phyloP scores from a whole-genome alignment of 257 asterid species.

The Oldenlandia corymbosa region DNA sequence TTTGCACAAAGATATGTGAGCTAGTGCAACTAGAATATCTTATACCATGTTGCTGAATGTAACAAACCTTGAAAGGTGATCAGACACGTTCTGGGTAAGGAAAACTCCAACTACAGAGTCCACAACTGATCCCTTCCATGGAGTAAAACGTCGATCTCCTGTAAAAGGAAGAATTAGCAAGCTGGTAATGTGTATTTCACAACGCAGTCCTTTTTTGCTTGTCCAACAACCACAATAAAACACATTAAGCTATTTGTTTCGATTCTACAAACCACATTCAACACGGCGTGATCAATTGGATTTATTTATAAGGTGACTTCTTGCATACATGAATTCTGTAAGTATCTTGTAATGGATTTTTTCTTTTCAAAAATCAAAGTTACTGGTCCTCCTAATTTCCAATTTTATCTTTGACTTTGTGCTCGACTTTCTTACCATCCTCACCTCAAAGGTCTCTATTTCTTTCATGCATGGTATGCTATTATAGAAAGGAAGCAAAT shows the following conservation, averaged over 20 bases:
- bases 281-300: not conserved
- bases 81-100: constrained; percentile 55
- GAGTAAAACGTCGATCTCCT: constrained; percentile 55
- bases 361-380: not conserved
- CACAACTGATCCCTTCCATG: constrained; percentile 56
- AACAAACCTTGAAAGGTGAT: constrained; percentile 51
- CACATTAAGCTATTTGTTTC: not conserved
- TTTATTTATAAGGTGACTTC: constrained; percentile 5
- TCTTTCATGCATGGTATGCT: not conserved
- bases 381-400: not conserved
- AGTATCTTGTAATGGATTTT: not conserved
- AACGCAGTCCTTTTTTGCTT: not conserved
- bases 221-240: not conserved
- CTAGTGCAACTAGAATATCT: not conserved
- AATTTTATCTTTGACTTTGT: not conserved
- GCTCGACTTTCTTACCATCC: not conserved
- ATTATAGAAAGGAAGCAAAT: not conserved
- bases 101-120: constrained; percentile 53
- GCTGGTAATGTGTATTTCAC: not conserved
- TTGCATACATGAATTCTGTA: not conserved
- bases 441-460: constrained; percentile 1
- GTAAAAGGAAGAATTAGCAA: constrained; percentile 13
- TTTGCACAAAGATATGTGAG: not conserved
- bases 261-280: not conserved
- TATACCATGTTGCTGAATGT: constrained; percentile 3